Percentiles rank a stretch among this genome's conserved stretches.
phyloP scores from a whole-genome alignment of 1,139 yeast genomes.

The Candida buenavistaensis region DNA sequence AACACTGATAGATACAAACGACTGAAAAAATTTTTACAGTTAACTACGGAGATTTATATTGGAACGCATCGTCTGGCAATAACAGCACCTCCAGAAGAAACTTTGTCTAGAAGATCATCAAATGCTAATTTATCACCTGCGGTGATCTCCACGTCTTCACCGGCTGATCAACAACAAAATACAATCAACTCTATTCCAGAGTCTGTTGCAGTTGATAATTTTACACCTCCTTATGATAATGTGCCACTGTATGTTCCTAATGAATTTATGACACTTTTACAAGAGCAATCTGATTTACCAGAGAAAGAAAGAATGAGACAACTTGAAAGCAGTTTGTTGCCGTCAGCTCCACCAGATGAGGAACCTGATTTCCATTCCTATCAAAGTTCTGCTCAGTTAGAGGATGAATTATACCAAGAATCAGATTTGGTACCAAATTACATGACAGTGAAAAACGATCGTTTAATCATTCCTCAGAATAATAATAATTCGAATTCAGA shows the following conservation, averaged over 20 bases:
- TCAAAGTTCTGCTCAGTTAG: slow-evolving; percentile 5
- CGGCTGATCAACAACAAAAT: slow-evolving; percentile 4
- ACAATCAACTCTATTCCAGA: slow-evolving; percentile 18
- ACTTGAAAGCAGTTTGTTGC: slow-evolving; percentile 57
- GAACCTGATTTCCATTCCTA: no score
- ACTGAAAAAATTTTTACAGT: slow-evolving; percentile 71
- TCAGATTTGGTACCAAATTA: slow-evolving; percentile 39
- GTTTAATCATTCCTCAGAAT: slow-evolving; percentile 15
- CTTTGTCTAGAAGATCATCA: slow-evolving; percentile 22
- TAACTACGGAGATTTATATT: slow-evolving; percentile 74
- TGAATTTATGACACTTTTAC: slow-evolving; percentile 8
- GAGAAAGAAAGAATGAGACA: slow-evolving; percentile 59
- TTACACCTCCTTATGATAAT: slow-evolving; percentile 22
- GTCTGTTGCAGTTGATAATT: slow-evolving; percentile 14
- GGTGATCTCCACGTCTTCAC: slow-evolving; percentile 8
- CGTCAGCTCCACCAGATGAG: slow-evolving; percentile 56
- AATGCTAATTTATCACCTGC: slow-evolving; percentile 18
- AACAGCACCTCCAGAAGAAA: slow-evolving; percentile 8
- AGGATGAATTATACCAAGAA: slow-evolving; percentile 14
- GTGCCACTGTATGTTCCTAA: slow-evolving; percentile 25
- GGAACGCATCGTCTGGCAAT: slow-evolving; percentile 65
- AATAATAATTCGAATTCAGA: slow-evolving; percentile 10
- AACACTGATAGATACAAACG: slow-evolving; percentile 79
- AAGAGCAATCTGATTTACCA: slow-evolving; percentile 22
- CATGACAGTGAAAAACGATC: slow-evolving; percentile 30